Evolutionary conservation across 495 filamentous ascomycete species (phyloP), one percentile per base, ranked within the genome.

Genomic region (Symbiotaphrina buchneri): DNA sequence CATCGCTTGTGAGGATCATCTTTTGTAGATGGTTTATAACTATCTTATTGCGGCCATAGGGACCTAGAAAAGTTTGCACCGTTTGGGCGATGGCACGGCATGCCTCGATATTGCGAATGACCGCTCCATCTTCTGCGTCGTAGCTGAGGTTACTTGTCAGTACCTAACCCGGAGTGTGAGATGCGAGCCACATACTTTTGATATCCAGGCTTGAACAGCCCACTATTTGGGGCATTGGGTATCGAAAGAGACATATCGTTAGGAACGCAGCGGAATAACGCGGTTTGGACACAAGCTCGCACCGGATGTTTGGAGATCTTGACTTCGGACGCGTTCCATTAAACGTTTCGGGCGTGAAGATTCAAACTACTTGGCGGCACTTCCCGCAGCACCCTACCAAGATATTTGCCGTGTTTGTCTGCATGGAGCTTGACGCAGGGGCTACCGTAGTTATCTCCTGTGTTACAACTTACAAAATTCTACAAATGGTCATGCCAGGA

Each of bases 11-110:
- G 36, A 99, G 65, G 39, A 93, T 85, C 87, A 95, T 93, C 64
- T 99, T 99, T 56, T 93, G 83, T 36, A 99, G 64, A 59, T 99
- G 90, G 58, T 95, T 99, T 63, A 99, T 94, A 59, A 99, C 80
- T 52, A 99, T 93, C 62, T 99, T 99, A 63, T 95, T 99, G 53
- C 90, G 79, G 47, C 90, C 90, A 51, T 87, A 94, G 31, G 90
- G 90, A 30, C 90, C 87, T 22, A 99, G 65, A 28, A 85, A 95
- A 30, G 90, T 94, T 59, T 90, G 80, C 19, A 99, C 90, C 28
- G 90, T 99, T 39, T 72, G 71, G 10, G 90, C 71, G 52, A 99
- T 95, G 27, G 90, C 80, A 43, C 81, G 71, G 61, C 85, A 95
- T 51, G 90, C 90, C 53, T 99, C 90, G 54, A 99, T 95, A 54